Base-by-base conservation (phyloP, 2,329 filamentous ascomycete genomes). In the Fusarium verrucosum region DNA sequence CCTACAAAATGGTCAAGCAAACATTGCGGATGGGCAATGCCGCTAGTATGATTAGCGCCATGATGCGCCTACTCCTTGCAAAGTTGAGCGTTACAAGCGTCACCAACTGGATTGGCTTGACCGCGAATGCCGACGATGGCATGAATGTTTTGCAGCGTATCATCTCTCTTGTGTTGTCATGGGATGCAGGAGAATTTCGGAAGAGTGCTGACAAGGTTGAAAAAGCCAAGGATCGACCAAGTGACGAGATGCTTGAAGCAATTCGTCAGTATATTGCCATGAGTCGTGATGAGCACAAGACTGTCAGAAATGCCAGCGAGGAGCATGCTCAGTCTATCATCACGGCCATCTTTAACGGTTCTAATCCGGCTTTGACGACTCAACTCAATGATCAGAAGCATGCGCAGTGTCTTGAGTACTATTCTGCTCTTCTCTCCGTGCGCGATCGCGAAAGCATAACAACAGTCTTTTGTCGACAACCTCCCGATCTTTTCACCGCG, bases 101-200 rank as follows among this genome's bases (percentile, higher is more conserved):
- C 46, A 92, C 91, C 6, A 94, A 93, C 73, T 94, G 89, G 89
- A 83, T 94, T 11, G 91, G 92, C 0, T 74, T 92, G 35, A 93
- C 89, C 1, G 84, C 85, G 42, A 87, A 86, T 42, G 85, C 88
- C 1, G 87, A 92, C 62, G 90, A 93, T 66, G 91, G 91, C 42
- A 92, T 92, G 89, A 95, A 94, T 72, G 75, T 94, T 10, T 75
- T 95, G 65, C 91, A 94, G 75, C 79, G 89, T 38, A 93, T 95
- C 62, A 87, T 94, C 20, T 90, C 87, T 1, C 84, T 90, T 5
- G 87, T 92, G 0, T 76, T 94, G 11, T 83, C 85, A 7, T 93
- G 89, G 88, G 92, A 95, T 69, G 85, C 86, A 7, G 79, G 82
- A 33, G 90, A 92, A 62, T 89, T 93, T 61, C 86, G 86, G 58